Evolutionary conservation across 192 early-diverging fungal genomes (phyloP).

Genomic region (Entrophospora sp.): DNA sequence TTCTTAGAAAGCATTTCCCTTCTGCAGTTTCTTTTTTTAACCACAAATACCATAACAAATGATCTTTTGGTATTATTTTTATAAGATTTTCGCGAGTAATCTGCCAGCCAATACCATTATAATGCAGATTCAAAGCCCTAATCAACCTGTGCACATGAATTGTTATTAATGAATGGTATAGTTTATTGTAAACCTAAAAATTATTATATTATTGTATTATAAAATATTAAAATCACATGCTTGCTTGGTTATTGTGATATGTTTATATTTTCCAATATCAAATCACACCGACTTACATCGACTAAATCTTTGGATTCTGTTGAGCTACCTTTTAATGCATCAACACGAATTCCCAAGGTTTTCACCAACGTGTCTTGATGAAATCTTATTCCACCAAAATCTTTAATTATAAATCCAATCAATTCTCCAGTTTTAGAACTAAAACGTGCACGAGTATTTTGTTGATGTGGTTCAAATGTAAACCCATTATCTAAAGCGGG

Average conservation of each 20-base stretch:
- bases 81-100: conserved; percentile 41
- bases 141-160: conserved; percentile 52
- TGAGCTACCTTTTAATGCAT: conserved; percentile 45
- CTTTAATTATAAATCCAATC: conserved; percentile 52
- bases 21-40: conserved; percentile 31
- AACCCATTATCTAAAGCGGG: conserved; percentile 51
- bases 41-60: conserved; percentile 39
- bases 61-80: conserved; percentile 33
- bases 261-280: too few relatives aligned
- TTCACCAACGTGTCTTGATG: conserved; percentile 41
- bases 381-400: conserved; percentile 61
- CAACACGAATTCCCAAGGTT: conserved; percentile 36
- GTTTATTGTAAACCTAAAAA: conserved; percentile 42
- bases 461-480: conserved; percentile 58
- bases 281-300: conserved; percentile 14
- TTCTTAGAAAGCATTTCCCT: conserved; percentile 54
- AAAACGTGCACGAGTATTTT: conserved; percentile 52
- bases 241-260: too few relatives aligned
- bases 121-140: conserved; percentile 47
- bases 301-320: conserved; percentile 38
- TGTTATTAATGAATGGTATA: conserved; percentile 56
- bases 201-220: too few relatives aligned
- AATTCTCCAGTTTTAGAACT: conserved; percentile 38
- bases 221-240: too few relatives aligned
- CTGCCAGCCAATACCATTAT: conserved; percentile 49